These are phyloP conservation scores for Hapsidospora chrysogenum DNA, from an alignment of 495 filamentous ascomycete species.

Conservation along the genomic window DNA sequence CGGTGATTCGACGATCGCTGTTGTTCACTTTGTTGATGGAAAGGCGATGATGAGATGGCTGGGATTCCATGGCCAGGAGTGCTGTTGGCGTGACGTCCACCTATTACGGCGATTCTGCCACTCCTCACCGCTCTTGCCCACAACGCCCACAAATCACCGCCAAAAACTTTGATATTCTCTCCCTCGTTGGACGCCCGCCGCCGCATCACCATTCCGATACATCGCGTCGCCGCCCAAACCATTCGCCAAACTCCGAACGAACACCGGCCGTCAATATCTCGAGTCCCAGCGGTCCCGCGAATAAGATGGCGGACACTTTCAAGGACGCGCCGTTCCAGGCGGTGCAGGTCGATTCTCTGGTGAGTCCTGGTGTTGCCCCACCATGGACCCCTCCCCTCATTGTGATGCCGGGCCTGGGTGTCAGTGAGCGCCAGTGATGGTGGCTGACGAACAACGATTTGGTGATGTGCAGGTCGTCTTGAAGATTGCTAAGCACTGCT, in stretches of 20 bases:
- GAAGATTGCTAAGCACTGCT: constrained; percentile 92
- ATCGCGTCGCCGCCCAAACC: constrained; percentile 4
- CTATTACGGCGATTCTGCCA: constrained; percentile 1
- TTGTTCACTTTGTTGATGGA: too few relatives aligned
- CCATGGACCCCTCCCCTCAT: constrained; percentile 5
- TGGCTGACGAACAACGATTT: too few relatives aligned
- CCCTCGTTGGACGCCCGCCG: constrained; percentile 6
- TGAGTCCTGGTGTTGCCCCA: constrained; percentile 18
- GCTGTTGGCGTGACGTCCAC: background rate
- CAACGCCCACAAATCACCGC: constrained; percentile 16
- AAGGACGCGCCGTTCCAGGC: constrained; percentile 53
- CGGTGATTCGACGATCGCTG: too few relatives aligned
- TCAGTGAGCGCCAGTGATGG: too few relatives aligned
- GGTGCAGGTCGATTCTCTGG: constrained; percentile 76
- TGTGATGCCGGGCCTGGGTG: constrained; percentile 4
- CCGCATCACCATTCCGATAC: background rate
- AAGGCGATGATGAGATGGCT: too few relatives aligned
- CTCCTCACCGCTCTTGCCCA: constrained; percentile 1
- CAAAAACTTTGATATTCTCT: constrained; percentile 11
- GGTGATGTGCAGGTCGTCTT: constrained; percentile 71
- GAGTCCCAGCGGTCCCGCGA: constrained; percentile 1
- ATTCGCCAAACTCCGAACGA: constrained; percentile 2
- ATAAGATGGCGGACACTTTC: constrained; percentile 24
- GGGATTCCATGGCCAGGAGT: too few relatives aligned
- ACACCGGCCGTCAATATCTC: background rate